Percentiles rank a stretch among this genome's conserved stretches.
phyloP scores from a whole-genome alignment of 768 basidiomycete species.

The Amanita rubescens region DNA sequence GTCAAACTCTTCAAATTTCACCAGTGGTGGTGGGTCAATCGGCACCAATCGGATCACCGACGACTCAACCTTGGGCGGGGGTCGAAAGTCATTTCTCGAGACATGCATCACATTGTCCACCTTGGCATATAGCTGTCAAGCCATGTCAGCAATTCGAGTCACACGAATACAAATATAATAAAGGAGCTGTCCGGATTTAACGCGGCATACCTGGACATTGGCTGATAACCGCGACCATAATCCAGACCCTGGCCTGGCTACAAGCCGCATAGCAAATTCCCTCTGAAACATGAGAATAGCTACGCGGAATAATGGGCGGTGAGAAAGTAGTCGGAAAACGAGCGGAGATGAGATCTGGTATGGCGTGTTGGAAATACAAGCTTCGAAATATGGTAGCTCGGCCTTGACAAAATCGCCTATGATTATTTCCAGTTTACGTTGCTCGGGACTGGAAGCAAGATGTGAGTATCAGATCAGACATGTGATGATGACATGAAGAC shows the following conservation, averaged over 20 bases:
- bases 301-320: conserved; percentile 87
- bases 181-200: background rate
- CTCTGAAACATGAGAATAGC: conserved; percentile 99
- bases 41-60: conserved; percentile 89
- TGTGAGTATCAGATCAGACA: conserved; percentile 1
- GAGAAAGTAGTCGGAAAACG: conserved; percentile 93
- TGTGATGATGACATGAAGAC: conserved; percentile 25
- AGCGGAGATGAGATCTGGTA: conserved; percentile 99
- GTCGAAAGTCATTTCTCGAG: conserved; percentile 93
- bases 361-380: conserved; percentile 98
- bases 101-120: conserved; percentile 97
- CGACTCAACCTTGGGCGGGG: conserved; percentile 91
- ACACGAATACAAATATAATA: background rate
- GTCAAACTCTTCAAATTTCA: conserved; percentile 97
- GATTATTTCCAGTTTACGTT: conserved; percentile 89
- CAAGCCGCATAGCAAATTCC: conserved; percentile 91
- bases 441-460: conserved; percentile 64
- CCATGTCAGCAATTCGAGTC: background rate
- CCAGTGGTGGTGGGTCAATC: conserved; percentile 89
- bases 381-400: conserved; percentile 97
- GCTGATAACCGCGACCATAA: conserved; percentile 94
- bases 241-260: conserved; percentile 74
- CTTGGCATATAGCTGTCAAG: conserved; percentile 73
- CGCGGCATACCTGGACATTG: conserved; percentile 66
- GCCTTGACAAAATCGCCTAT: conserved; percentile 98